A percentile compares a stretch with the other conserved stretches of the same genome.
Conservation (phyloP, 2,329 filamentous ascomycete genomes). For the Lomentospora prolificans region DNA sequence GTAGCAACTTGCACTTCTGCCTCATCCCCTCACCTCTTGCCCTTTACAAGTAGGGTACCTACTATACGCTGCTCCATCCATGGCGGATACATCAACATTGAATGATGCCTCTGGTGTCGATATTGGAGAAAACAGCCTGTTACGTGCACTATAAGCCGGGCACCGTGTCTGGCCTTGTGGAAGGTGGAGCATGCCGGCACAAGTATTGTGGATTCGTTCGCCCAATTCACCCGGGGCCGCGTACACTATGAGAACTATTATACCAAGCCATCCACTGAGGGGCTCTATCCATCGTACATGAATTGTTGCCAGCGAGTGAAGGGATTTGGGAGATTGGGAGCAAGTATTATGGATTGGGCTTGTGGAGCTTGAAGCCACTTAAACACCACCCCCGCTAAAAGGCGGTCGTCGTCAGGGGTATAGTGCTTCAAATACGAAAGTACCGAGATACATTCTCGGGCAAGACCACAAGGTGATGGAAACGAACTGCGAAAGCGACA, state of each 20-base stretch:
- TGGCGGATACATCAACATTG: not conserved
- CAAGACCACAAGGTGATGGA: not conserved
- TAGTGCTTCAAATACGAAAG: not conserved
- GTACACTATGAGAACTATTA: not conserved
- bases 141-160: not conserved
- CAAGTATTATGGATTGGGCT: not conserved
- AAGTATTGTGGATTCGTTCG: not conserved
- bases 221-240: not conserved
- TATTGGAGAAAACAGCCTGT: conserved; percentile 1
- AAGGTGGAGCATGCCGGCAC: conserved; percentile 1
- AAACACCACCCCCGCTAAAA: not conserved
- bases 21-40: not conserved
- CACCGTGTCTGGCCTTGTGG: not conserved
- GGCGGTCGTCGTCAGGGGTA: not conserved
- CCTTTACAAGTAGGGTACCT: not conserved
- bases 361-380: not conserved
- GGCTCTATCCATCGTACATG: not conserved
- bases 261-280: not conserved
- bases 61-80: not conserved
- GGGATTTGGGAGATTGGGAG: not conserved
- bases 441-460: not conserved
- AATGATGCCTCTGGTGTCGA: not conserved
- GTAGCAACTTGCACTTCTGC: not conserved
- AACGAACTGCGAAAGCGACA: not conserved
- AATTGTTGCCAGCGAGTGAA: no score